These are phyloP conservation scores for Paramecium pentaurelia DNA, from an alignment of 73 alveolate genomes.

Conservation along the genomic window DNA sequence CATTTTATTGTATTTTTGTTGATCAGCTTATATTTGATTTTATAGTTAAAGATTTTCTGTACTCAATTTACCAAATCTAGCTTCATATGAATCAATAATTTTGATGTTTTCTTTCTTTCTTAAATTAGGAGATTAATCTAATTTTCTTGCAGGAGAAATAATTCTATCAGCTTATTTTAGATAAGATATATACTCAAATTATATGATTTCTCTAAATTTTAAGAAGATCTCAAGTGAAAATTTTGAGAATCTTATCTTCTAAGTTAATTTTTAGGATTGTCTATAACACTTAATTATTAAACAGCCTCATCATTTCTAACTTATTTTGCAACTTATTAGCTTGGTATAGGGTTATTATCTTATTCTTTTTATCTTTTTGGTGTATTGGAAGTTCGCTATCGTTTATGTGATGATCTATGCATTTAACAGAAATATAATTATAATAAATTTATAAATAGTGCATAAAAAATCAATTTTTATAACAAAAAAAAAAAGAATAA, in stretches of 20 bases:
- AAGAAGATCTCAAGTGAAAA: background rate
- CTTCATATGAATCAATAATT: conserved; percentile 24
- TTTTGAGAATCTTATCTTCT: background rate
- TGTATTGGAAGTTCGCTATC: background rate
- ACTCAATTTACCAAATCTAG: background rate
- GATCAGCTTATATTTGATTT: background rate
- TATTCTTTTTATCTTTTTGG: background rate
- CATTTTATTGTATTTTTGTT: background rate
- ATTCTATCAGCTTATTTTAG: background rate
- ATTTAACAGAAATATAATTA: conserved; percentile 10
- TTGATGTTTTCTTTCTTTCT: background rate
- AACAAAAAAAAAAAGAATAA: background rate
- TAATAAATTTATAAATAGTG: background rate
- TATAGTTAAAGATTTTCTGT: background rate
- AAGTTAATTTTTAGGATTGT: background rate
- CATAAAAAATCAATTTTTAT: background rate
- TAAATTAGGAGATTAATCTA: background rate
- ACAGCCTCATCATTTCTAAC: background rate
- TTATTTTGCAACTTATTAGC: background rate
- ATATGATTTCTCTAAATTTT: background rate
- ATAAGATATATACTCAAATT: background rate
- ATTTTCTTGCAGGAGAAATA: background rate
- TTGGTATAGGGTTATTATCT: background rate
- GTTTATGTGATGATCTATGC: background rate
- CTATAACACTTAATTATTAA: background rate